Percentiles rank a stretch among this genome's conserved stretches.
phyloP scores from a whole-genome alignment of 129 eudicot species.

The Flaveria brownii region DNA sequence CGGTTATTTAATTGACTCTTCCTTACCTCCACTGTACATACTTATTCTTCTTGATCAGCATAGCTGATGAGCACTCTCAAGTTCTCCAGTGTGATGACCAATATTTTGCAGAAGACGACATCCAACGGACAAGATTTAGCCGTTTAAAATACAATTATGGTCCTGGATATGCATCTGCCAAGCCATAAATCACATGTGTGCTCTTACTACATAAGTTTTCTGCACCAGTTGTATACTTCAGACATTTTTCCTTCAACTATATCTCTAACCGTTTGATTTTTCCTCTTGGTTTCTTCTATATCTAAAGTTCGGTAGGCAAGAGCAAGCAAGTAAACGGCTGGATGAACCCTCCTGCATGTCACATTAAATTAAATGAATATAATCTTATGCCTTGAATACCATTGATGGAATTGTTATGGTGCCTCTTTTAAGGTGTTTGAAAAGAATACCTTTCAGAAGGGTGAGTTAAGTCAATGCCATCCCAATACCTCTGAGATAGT shows the following conservation, averaged over 20 bases:
- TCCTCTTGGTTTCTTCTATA: slow-evolving; percentile 68
- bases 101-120: not conserved
- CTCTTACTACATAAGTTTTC: slow-evolving; percentile 44
- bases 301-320: slow-evolving; percentile 95
- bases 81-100: slow-evolving; percentile 11
- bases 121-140: slow-evolving; percentile 15
- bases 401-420: not conserved
- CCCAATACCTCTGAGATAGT: slow-evolving; percentile 78
- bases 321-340: slow-evolving; percentile 89
- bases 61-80: slow-evolving; percentile 9
- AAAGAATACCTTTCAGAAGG: slow-evolving; percentile 58
- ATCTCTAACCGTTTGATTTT: slow-evolving; percentile 47
- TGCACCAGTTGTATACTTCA: slow-evolving; percentile 63
- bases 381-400: not conserved
- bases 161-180: not conserved
- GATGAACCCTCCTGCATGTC: slow-evolving; percentile 86
- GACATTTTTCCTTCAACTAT: slow-evolving; percentile 49
- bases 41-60: slow-evolving; percentile 18
- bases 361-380: slow-evolving; percentile 6
- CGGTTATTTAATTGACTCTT: slow-evolving; percentile 13
- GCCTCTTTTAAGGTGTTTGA: slow-evolving; percentile 4
- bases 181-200: slow-evolving; percentile 6
- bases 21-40: slow-evolving; percentile 24
- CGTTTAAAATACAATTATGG: slow-evolving; percentile 20
- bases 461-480: slow-evolving; percentile 59